phyloP scores from a whole-genome alignment of 768 basidiomycete genomes.

The Cystoderma amianthinum region DNA sequence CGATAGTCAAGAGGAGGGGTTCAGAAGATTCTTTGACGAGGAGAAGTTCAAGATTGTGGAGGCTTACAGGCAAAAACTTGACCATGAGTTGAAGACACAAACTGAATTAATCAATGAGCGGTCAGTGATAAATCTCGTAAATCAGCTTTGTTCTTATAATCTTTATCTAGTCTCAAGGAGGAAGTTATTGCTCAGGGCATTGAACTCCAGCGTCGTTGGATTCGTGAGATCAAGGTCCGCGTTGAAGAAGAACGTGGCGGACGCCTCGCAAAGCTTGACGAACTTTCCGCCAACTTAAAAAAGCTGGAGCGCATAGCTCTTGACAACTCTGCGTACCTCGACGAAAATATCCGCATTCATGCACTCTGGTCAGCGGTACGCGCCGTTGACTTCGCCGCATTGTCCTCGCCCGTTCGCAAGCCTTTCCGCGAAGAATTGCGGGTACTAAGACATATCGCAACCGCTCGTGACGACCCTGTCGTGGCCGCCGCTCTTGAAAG shows the following conservation, averaged over 20 bases:
- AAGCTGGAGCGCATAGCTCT: conserved; percentile 86
- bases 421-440: conserved; percentile 91
- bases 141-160: conserved; percentile 1
- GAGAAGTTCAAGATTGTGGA: conserved; percentile 69
- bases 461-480: conserved; percentile 65
- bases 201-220: conserved; percentile 95
- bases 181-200: conserved; percentile 96
- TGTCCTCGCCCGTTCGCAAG: conserved; percentile 59
- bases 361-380: conserved; percentile 91
- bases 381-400: conserved; percentile 58
- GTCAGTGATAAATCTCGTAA: conserved; percentile 27
- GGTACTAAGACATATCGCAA: conserved; percentile 67
- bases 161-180: conserved; percentile 73
- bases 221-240: conserved; percentile 90
- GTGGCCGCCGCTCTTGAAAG: conserved; percentile 60
- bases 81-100: conserved; percentile 79
- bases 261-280: conserved; percentile 89
- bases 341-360: conserved; percentile 90
- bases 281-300: conserved; percentile 85
- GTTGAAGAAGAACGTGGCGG: conserved; percentile 97
- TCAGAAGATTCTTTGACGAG: conserved; percentile 73
- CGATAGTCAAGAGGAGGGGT: conserved; percentile 79
- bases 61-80: conserved; percentile 81
- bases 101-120: conserved; percentile 93
- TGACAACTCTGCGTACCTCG: conserved; percentile 85